phyloP scores from a whole-genome alignment of 768 basidiomycete genomes.

The Pisolithus sp. region DNA sequence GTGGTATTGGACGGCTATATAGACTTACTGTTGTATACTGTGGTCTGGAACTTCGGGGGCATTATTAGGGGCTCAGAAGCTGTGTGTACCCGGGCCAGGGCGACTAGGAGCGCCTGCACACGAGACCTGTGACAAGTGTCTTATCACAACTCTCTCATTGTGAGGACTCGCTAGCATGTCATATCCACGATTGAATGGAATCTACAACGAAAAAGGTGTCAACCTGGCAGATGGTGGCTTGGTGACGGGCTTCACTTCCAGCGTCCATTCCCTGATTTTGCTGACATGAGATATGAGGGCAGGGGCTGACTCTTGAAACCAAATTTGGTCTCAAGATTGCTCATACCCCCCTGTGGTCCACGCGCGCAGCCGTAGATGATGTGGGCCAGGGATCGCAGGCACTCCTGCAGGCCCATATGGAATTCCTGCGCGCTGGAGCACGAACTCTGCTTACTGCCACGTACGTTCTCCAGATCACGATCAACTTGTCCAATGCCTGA shows the following conservation, averaged over 20 bases:
- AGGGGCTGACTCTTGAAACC: constrained; percentile 63
- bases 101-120: too few species aligned
- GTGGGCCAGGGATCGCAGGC: constrained; percentile 19
- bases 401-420: constrained; percentile 53
- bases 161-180: not conserved
- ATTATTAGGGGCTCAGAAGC: too few species aligned
- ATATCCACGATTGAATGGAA: not conserved
- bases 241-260: constrained; percentile 25
- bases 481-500: not conserved
- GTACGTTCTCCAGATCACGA: constrained; percentile 29
- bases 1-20: not conserved
- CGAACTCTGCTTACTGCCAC: constrained; percentile 63
- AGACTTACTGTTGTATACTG: too few species aligned
- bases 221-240: constrained; percentile 43
- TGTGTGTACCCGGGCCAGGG: too few species aligned
- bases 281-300: constrained; percentile 2
- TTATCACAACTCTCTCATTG: too few species aligned
- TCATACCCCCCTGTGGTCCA: constrained; percentile 65
- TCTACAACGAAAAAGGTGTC: constrained; percentile 9
- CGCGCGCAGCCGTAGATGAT: constrained; percentile 48
- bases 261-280: not conserved
- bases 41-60: too few species aligned
- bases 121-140: too few species aligned
- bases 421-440: constrained; percentile 61
- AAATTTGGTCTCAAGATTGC: constrained; percentile 42